Evolutionary conservation across 1,284 basidiomycete species (phyloP).

Genomic region (Cutaneotrichosporon daszewskae): DNA sequence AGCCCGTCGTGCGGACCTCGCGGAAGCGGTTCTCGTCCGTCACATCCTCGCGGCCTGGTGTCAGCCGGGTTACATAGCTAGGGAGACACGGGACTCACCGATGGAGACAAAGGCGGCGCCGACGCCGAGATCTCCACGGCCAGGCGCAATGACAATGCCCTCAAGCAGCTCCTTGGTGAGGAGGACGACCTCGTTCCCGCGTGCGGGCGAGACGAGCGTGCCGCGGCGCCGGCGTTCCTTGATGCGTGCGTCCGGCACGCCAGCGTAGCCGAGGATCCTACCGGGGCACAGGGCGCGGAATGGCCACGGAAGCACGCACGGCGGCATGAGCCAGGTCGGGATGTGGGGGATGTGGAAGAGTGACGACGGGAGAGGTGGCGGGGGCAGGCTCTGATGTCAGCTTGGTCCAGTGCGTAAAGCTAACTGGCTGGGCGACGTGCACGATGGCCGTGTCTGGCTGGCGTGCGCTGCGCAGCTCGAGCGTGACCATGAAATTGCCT

Average conservation of each 20-base stretch:
- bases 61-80: background rate
- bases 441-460: constrained; percentile 26
- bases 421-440: constrained; percentile 40
- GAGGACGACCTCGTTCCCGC: constrained; percentile 35
- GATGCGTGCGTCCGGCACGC: constrained; percentile 18
- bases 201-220: constrained; percentile 23
- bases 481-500: constrained; percentile 48
- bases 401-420: constrained; percentile 5
- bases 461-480: constrained; percentile 34
- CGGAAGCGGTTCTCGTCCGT: constrained; percentile 17
- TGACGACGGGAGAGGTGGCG: constrained; percentile 26
- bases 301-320: constrained; percentile 42
- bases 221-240: constrained; percentile 25
- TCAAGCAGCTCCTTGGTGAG: constrained; percentile 42
- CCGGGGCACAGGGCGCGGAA: constrained; percentile 40
- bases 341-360: constrained; percentile 25
- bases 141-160: constrained; percentile 34
- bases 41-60: constrained; percentile 36
- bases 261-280: constrained; percentile 32
- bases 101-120: constrained; percentile 41
- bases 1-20: constrained; percentile 46
- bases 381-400: constrained; percentile 35
- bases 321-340: constrained; percentile 28
- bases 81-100: too few species aligned
- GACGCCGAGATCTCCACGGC: constrained; percentile 23